Evolutionary conservation across 1,284 basidiomycete species (phyloP).

Genomic region (Volvariella surrecta): DNA sequence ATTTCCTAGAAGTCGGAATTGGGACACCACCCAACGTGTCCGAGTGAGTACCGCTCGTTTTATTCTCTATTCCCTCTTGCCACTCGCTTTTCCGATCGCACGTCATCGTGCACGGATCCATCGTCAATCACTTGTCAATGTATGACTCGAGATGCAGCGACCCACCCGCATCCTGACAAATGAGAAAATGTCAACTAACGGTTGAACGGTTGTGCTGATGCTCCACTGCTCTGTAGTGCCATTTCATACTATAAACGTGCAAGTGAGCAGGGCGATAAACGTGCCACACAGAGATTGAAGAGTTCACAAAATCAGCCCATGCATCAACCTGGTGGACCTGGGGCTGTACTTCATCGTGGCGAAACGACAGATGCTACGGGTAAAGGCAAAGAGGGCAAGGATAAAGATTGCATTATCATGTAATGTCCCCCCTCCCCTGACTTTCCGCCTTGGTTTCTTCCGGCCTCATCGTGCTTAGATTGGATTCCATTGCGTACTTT

Average conservation of each 20-base stretch:
- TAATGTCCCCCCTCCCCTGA: conserved; percentile 21
- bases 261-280: conserved; percentile 91
- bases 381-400: conserved; percentile 54
- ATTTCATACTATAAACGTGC: conserved; percentile 84
- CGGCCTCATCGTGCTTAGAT: no score
- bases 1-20: conserved; percentile 93
- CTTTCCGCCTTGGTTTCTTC: not conserved
- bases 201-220: conserved; percentile 4
- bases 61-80: conserved; percentile 7
- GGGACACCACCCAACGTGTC: conserved; percentile 63
- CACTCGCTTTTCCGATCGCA: not conserved
- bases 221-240: conserved; percentile 36
- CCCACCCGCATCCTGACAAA: no score
- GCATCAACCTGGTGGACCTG: conserved; percentile 49
- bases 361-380: conserved; percentile 31
- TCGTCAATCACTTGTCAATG: no score
- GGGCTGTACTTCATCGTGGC: conserved; percentile 46
- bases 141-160: no score
- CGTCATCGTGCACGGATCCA: no score
- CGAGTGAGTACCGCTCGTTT: conserved; percentile 52
- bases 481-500: no score
- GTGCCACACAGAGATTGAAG: conserved; percentile 82
- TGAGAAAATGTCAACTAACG: conserved; percentile 3
- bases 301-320: conserved; percentile 47
- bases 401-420: conserved; percentile 85